Conservation (phyloP, 73 alveolate species). For the Uronychia binucleata region DNA sequence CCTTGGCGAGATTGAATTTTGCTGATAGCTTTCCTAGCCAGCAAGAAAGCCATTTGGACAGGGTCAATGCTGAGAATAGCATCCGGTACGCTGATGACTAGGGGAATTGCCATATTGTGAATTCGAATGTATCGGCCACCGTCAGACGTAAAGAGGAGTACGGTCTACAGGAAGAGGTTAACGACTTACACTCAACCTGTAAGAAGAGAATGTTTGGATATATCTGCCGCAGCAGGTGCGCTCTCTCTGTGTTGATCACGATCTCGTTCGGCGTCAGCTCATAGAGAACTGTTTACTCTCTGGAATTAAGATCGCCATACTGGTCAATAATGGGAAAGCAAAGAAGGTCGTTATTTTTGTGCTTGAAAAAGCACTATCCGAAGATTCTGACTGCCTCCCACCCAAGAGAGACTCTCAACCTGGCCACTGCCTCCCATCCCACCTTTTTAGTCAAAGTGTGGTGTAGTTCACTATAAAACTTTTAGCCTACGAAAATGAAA, state of each 20-base stretch:
- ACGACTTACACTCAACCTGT: constrained; percentile 27
- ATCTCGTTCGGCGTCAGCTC: constrained; percentile 32
- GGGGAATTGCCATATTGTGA: constrained; percentile 89
- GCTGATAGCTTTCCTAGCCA: constrained; percentile 7
- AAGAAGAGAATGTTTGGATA: background rate
- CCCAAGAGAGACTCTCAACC: constrained; percentile 85
- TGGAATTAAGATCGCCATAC: constrained; percentile 53
- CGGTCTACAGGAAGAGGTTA: constrained; percentile 80
- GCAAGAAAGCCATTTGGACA: constrained; percentile 13
- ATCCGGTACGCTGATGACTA: constrained; percentile 62
- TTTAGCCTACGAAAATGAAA: background rate
- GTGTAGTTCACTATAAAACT: constrained; percentile 79
- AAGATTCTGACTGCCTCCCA: constrained; percentile 41
- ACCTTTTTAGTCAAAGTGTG: constrained; percentile 77
- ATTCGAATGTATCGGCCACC: constrained; percentile 94
- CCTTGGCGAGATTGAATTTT: background rate
- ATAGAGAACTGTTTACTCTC: constrained; percentile 68
- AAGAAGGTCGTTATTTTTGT: constrained; percentile 45
- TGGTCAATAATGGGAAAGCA: constrained; percentile 52
- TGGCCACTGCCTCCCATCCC: constrained; percentile 94
- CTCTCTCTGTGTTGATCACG: background rate
- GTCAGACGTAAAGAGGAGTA: constrained; percentile 86
- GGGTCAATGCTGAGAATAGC: constrained; percentile 50
- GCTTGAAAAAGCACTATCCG: constrained; percentile 70
- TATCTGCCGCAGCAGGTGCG: background rate